Evolutionary conservation across 352 stramenopile genomes (phyloP).

Genomic region (Pythium aquatile): DNA sequence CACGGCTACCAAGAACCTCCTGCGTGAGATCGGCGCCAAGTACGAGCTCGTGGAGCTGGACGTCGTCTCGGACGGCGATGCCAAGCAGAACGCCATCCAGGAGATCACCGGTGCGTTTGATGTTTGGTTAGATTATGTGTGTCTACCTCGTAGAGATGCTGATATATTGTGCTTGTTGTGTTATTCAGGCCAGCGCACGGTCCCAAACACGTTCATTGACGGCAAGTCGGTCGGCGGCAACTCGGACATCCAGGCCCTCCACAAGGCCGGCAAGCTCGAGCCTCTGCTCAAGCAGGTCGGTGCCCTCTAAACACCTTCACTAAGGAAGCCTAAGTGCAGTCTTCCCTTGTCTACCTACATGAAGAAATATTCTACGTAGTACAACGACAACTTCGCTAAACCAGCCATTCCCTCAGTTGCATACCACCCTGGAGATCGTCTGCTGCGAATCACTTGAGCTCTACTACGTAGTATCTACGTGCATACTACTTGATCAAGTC

Average conservation of each 20-base stretch:
- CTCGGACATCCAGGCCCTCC: slow-evolving; percentile 91
- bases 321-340: not conserved
- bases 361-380: not conserved
- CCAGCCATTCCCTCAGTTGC: too few relatives aligned
- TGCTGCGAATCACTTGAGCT: not conserved
- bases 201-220: slow-evolving; percentile 97
- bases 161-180: slow-evolving; percentile 2
- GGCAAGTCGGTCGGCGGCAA: slow-evolving; percentile 94
- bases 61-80: slow-evolving; percentile 39
- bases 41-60: slow-evolving; percentile 62
- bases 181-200: slow-evolving; percentile 88
- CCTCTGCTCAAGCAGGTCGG: slow-evolving; percentile 79
- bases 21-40: slow-evolving; percentile 43
- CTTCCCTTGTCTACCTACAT: not conserved
- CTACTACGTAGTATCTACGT: too few relatives aligned
- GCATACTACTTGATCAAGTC: too few relatives aligned
- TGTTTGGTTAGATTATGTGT: not conserved
- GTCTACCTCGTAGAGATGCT: not conserved
- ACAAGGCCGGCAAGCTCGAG: slow-evolving; percentile 86
- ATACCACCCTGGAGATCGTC: not conserved
- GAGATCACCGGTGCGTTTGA: slow-evolving; percentile 41
- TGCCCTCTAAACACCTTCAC: slow-evolving; percentile 28
- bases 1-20: slow-evolving; percentile 55
- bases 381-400: too few relatives aligned
- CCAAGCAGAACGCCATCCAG: slow-evolving; percentile 58